A percentile compares a stretch with the other conserved stretches of the same genome.
phyloP scores from a whole-genome alignment of 495 filamentous ascomycete genomes.

The Physcia stellaris region DNA sequence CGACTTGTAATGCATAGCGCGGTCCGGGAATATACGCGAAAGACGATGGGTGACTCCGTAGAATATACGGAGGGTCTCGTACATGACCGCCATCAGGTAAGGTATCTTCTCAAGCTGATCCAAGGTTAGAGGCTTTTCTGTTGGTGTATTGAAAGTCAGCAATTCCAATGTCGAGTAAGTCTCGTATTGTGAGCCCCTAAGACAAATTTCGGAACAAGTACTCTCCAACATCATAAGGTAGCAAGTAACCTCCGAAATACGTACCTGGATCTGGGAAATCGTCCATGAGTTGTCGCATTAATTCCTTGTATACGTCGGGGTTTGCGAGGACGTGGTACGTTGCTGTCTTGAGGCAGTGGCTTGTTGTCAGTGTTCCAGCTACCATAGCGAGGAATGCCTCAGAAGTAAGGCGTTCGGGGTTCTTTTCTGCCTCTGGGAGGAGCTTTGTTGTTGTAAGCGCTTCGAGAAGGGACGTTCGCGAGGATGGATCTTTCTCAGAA shows the following conservation, averaged over 20 bases:
- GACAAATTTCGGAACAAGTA: too few relatives aligned
- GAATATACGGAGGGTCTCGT: slow-evolving; percentile 29
- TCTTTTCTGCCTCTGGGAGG: slow-evolving; percentile 6
- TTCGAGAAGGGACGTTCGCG: slow-evolving; percentile 8
- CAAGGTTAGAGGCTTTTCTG: slow-evolving; percentile 13
- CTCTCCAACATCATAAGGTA: too few relatives aligned
- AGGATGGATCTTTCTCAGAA: slow-evolving; percentile 6
- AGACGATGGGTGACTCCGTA: slow-evolving; percentile 18
- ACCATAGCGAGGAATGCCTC: slow-evolving; percentile 32
- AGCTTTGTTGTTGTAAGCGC: slow-evolving; percentile 12
- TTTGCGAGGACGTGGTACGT: slow-evolving; percentile 14
- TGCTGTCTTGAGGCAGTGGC: slow-evolving; percentile 23
- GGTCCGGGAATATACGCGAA: slow-evolving; percentile 15
- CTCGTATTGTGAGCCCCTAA: too few relatives aligned
- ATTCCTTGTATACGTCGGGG: slow-evolving; percentile 11
- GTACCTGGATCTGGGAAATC: slow-evolving; percentile 14
- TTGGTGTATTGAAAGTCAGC: too few relatives aligned
- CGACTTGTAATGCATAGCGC: slow-evolving; percentile 14
- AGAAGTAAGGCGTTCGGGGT: slow-evolving; percentile 19
- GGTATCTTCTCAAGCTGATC: slow-evolving; percentile 21
- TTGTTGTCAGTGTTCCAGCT: slow-evolving; percentile 36
- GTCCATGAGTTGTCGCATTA: slow-evolving; percentile 14
- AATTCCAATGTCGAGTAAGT: too few relatives aligned
- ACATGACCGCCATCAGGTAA: slow-evolving; percentile 28
- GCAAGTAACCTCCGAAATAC: too few relatives aligned